Evolutionary conservation across 345 rosid species (phyloP).

Genomic region (Boechera stricta): DNA sequence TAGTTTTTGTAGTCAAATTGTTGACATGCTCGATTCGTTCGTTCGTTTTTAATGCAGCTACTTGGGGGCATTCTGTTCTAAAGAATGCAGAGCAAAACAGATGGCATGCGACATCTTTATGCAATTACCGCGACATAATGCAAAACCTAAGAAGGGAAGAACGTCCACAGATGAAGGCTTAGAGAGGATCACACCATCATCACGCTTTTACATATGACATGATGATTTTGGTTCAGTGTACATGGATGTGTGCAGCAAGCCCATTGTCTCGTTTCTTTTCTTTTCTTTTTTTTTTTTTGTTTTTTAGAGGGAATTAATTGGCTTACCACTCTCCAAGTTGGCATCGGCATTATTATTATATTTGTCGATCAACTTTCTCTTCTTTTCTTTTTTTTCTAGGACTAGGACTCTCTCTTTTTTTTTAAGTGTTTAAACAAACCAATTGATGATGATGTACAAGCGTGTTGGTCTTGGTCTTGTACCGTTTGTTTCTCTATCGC

Average conservation of each 20-base stretch:
- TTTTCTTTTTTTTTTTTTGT: too few species aligned
- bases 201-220: slow-evolving; percentile 13
- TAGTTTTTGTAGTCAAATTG: too few species aligned
- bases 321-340: not conserved
- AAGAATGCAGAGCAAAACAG: slow-evolving; percentile 22
- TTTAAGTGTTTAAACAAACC: not conserved
- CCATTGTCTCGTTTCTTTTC: not conserved
- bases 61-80: slow-evolving; percentile 38
- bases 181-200: not conserved
- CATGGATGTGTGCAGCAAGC: not conserved
- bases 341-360: slow-evolving; percentile 1
- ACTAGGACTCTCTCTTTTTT: not conserved
- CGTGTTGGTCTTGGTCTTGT: not conserved
- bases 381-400: not conserved
- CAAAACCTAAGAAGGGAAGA: slow-evolving; percentile 22
- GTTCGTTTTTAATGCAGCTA: not conserved
- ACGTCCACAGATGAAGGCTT: not conserved
- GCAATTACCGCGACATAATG: not conserved
- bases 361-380: not conserved
- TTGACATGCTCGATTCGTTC: too few species aligned
- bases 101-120: slow-evolving; percentile 18
- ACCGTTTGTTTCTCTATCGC: too few species aligned
- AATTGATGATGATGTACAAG: not conserved
- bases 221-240: not conserved
- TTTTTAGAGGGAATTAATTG: not conserved